Conservation (phyloP, 176 grass and related monocot species). For the Poa annua region DNA sequence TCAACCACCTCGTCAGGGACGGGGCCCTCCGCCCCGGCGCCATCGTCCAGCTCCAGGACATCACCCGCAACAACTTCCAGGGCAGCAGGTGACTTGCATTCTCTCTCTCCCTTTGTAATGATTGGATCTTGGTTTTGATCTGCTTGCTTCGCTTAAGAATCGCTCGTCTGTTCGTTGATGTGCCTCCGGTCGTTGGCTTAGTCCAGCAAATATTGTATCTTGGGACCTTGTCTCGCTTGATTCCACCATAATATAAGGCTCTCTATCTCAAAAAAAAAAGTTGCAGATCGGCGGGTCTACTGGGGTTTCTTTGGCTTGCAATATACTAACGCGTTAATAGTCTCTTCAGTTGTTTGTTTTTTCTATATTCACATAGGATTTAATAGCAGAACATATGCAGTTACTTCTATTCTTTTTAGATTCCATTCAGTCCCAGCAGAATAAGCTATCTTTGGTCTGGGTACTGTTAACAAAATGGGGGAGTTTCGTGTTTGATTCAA, state of each 20-base stretch:
- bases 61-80: conserved; percentile 80
- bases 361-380: not conserved
- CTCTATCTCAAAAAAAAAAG: no score
- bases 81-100: conserved; percentile 48
- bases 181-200: not conserved
- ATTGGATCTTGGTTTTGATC: no score
- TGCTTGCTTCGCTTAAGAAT: not conserved
- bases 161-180: not conserved
- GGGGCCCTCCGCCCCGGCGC: conserved; percentile 48
- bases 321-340: no score
- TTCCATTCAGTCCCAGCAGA: not conserved
- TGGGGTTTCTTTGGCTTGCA: not conserved
- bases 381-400: not conserved
- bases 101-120: not conserved
- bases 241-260: no score
- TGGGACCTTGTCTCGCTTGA: no score
- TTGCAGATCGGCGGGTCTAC: no score
- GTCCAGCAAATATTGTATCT: not conserved
- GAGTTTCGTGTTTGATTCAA: not conserved
- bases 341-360: no score
- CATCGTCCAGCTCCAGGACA: conserved; percentile 72
- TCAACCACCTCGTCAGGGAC: conserved; percentile 35
- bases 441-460: not conserved
- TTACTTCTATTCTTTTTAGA: not conserved
- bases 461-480: not conserved